Conservation (phyloP, 768 basidiomycete genomes). For the Suillus discolor region DNA sequence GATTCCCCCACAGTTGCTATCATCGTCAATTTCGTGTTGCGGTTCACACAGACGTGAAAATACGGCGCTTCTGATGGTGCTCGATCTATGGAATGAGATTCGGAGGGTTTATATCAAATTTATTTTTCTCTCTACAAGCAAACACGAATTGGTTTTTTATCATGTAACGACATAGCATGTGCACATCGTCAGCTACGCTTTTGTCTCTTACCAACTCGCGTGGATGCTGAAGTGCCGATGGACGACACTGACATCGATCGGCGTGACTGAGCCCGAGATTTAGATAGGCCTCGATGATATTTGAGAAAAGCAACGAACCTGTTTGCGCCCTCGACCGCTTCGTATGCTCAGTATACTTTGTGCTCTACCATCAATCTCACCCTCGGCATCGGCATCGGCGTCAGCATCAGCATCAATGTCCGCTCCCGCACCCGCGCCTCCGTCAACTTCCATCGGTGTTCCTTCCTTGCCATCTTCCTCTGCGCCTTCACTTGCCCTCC, state of each 20-base stretch:
- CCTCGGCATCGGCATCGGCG: conserved; percentile 21
- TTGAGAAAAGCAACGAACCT: conserved; percentile 34
- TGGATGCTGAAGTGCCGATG: conserved; percentile 65
- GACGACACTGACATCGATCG: conserved; percentile 78
- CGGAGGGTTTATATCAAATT: conserved; percentile 2
- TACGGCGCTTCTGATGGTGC: neutral
- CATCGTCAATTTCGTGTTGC: conserved; percentile 81
- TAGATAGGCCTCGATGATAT: conserved; percentile 2
- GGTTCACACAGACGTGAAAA: conserved; percentile 54
- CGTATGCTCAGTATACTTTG: conserved; percentile 65
- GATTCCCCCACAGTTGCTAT: conserved; percentile 62
- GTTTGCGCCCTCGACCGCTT: conserved; percentile 60
- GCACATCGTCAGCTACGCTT: conserved; percentile 45
- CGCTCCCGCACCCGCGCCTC: conserved; percentile 23
- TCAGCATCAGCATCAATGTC: neutral
- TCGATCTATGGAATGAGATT: neutral
- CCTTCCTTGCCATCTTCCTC: conserved; percentile 41
- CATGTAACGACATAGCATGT: conserved; percentile 3
- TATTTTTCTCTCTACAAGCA: conserved; percentile 11
- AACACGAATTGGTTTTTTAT: conserved; percentile 13
- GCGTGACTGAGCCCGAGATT: conserved; percentile 41
- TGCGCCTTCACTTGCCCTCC: conserved; percentile 47
- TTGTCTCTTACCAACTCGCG: conserved; percentile 59
- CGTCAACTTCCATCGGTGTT: conserved; percentile 56
- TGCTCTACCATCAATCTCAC: conserved; percentile 57